These are phyloP conservation scores for Parietichytrium sp. DNA, from an alignment of 108 stramenopile species.

Conservation along the genomic window DNA sequence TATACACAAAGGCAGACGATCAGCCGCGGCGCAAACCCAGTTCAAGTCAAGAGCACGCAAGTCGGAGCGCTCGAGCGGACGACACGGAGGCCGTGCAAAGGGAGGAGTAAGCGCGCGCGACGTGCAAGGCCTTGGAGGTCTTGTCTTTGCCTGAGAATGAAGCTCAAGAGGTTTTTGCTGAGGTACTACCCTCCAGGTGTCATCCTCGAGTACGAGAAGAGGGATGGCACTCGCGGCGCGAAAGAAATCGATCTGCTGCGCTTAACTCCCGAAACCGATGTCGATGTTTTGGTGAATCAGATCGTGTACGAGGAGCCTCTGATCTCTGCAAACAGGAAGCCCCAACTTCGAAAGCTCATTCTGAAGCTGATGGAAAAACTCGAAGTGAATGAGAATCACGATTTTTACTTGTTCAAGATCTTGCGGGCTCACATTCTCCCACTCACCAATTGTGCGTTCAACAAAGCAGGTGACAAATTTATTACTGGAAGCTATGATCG, in stretches of 20 bases:
- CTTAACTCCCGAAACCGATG: constrained; percentile 58
- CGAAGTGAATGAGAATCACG: constrained; percentile 54
- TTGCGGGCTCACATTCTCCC: constrained; percentile 69
- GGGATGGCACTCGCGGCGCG: constrained; percentile 61
- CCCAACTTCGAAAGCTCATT: constrained; percentile 62
- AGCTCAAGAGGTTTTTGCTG: constrained; percentile 62
- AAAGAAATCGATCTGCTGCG: constrained; percentile 70
- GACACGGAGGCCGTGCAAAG: too few relatives aligned
- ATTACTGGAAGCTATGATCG: constrained; percentile 70
- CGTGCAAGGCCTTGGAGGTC: too few relatives aligned
- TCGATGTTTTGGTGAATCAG: constrained; percentile 63
- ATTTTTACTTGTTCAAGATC: constrained; percentile 71
- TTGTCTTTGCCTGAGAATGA: constrained; percentile 48
- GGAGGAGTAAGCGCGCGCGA: too few relatives aligned
- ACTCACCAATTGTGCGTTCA: constrained; percentile 72
- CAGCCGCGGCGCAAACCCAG: too few relatives aligned
- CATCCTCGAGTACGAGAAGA: constrained; percentile 65
- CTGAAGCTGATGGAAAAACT: constrained; percentile 57
- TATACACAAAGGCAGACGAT: too few relatives aligned
- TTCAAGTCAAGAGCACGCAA: too few relatives aligned
- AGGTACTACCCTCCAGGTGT: constrained; percentile 70
- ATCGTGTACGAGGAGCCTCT: constrained; percentile 68
- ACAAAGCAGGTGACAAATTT: constrained; percentile 69
- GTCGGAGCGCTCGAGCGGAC: too few relatives aligned
- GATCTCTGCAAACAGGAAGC: constrained; percentile 57